Evolutionary conservation across 129 eudicot genomes (phyloP), one percentile per base, ranked within the genome.

Genomic region (Kitagawia praeruptora): DNA sequence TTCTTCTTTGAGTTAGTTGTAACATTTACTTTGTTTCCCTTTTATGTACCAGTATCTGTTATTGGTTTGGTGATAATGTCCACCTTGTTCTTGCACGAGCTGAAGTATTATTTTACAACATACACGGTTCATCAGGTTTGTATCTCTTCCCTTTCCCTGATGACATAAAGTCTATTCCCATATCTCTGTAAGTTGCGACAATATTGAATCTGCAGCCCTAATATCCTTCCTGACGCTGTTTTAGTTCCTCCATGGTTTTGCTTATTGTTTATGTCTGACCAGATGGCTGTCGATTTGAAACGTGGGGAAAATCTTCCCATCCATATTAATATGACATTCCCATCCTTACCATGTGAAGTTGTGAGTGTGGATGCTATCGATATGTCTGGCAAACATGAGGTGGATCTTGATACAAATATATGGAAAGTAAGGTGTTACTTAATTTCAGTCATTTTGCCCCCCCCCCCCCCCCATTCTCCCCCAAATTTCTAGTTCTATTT

Each of bases 361-460:
- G 56, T 96, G 75, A 96, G 98, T 79, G 98, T 96, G 74, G 99
- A 96, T 89, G 99, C 99, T 53, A 96, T 96, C 49, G 99, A 96
- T 88, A 89, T 96, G 98, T 96, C 99, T n/a, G 98, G 99, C 38
- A 96, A 96, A 87, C 98, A 96, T 75, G 99, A 96, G 85, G 99
- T 96, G 87, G 99, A 96, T 84, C 93, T 96, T 79, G 99, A 96
- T 85, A 96, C 99, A 84, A 96, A 90, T 77, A 92, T 96, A 87
- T 96, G 99, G 99, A 96, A 96, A 91, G 99, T 92, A 85, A 84
- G 84, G 19, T 31, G 37, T 79, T 23, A 45, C 56, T 78, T 53
- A 40, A 58, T 19, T 34, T 75, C 9, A 51, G 28, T 58, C 14
- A 58, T 8, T 58, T 23, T 8, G 5, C 10, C 11, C 11, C 11